Percentiles rank a stretch among this genome's conserved stretches.
Evolutionary conservation across 306 rosid species (phyloP).

Genomic region (Inga laurina): DNA sequence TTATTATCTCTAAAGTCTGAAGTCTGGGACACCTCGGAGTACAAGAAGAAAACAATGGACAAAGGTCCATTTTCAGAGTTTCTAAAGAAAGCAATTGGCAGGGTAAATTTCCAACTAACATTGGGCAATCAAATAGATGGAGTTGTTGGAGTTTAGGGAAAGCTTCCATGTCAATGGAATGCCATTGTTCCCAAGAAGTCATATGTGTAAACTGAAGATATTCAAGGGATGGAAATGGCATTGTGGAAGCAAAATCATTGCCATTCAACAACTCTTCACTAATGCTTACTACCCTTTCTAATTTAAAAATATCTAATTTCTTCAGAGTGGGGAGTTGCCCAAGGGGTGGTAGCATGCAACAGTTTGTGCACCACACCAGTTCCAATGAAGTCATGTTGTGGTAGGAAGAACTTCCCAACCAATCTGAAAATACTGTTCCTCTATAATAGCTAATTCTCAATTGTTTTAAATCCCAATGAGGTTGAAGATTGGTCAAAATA

Average conservation of each 20-base stretch:
- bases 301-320: accelerated
- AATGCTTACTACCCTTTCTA: not conserved
- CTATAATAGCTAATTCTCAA: not conserved
- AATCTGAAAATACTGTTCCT: conserved; percentile 6
- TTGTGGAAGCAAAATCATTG: not conserved
- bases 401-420: conserved; percentile 7
- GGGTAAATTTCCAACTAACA: not conserved
- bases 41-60: not conserved
- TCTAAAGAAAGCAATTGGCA: not conserved
- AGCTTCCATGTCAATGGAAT: not conserved
- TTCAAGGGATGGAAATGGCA: conserved; percentile 1
- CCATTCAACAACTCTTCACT: not conserved
- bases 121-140: accelerated
- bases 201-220: accelerated
- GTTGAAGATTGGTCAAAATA: conserved; percentile 8
- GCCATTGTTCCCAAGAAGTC: not conserved
- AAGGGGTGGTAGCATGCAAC: conserved; percentile 5
- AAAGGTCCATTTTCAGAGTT: not conserved
- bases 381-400: not conserved
- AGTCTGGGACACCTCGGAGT: not conserved
- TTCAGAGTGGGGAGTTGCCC: not conserved
- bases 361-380: not conserved
- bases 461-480: not conserved
- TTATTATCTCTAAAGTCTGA: not conserved
- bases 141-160: not conserved